Percentiles rank a stretch among this genome's conserved stretches.
These are phyloP conservation scores for Leucogyrophana mollusca DNA, from an alignment of 768 basidiomycete species.

Conservation along the genomic window DNA sequence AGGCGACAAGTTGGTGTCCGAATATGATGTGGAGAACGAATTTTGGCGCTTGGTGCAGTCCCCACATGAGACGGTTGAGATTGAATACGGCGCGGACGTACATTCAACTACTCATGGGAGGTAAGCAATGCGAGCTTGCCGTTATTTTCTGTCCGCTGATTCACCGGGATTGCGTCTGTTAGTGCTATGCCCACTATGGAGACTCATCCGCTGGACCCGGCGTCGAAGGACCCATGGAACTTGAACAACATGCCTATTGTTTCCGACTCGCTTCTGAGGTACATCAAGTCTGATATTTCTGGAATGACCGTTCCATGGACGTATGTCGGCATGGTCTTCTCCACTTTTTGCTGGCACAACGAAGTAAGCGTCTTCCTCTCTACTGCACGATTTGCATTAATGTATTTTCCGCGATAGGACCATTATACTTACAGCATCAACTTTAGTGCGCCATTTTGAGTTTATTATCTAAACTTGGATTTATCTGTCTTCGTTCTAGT, in stretches of 20 bases:
- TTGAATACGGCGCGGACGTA: conserved; percentile 99
- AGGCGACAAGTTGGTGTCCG: conserved; percentile 69
- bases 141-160: background rate
- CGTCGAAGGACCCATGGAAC: conserved; percentile 94
- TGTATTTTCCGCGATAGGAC: conserved; percentile 52
- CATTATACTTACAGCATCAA: conserved; percentile 98
- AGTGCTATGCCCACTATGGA: conserved; percentile 97
- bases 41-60: conserved; percentile 97
- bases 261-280: conserved; percentile 89
- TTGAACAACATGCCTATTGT: conserved; percentile 96
- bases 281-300: conserved; percentile 97
- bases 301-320: conserved; percentile 99
- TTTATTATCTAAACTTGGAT: conserved; percentile 14
- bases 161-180: background rate
- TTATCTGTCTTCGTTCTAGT: conserved; percentile 47
- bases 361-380: conserved; percentile 53
- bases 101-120: conserved; percentile 98
- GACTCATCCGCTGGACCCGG: conserved; percentile 84
- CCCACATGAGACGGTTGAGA: conserved; percentile 87
- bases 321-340: conserved; percentile 98
- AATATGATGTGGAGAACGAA: conserved; percentile 90
- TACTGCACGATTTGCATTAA: conserved; percentile 16
- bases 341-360: conserved; percentile 99
- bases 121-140: conserved; percentile 39
- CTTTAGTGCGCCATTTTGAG: conserved; percentile 61